Conservation (phyloP, 78 protist species). For the Pigoraptor vietnamica region DNA sequence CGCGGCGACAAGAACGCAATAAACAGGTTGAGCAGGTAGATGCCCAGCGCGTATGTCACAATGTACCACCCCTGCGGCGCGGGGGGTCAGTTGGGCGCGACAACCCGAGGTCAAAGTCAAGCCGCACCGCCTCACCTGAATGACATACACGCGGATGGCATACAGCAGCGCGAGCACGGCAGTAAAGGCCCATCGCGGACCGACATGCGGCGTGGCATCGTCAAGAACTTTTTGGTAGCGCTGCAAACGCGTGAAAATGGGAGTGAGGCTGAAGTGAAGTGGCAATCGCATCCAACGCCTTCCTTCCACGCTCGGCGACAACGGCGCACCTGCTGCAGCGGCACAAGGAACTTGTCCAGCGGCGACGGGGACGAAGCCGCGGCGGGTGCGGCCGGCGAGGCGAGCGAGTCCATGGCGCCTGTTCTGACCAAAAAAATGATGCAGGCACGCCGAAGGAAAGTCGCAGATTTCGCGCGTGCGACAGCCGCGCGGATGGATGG, state of each 20-base stretch:
- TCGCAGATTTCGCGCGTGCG: no score
- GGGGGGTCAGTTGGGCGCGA: not conserved
- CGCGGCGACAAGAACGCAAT: slow-evolving; percentile 82
- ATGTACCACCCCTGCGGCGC: slow-evolving; percentile 65
- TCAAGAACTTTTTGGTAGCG: slow-evolving; percentile 6
- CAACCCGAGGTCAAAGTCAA: not conserved
- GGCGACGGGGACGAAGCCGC: not conserved
- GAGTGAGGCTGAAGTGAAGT: not conserved
- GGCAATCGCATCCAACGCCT: no score
- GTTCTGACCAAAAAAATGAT: no score
- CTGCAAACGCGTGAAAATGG: not conserved
- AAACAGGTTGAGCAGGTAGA: slow-evolving; percentile 77
- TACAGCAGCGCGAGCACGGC: not conserved
- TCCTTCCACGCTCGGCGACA: no score
- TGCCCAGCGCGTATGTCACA: slow-evolving; percentile 86
- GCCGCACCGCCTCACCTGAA: not conserved
- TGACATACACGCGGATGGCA: slow-evolving; percentile 4
- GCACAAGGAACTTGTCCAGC: not conserved
- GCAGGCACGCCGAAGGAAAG: no score
- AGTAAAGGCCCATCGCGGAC: not conserved
- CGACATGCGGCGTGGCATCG: not conserved
- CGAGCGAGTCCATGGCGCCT: not conserved
- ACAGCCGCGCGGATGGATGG: no score
- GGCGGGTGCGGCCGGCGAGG: not conserved
- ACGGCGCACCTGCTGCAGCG: not conserved